Evolutionary conservation across 192 early-diverging fungal genomes (phyloP).

Genomic region (Backusella luteola): DNA sequence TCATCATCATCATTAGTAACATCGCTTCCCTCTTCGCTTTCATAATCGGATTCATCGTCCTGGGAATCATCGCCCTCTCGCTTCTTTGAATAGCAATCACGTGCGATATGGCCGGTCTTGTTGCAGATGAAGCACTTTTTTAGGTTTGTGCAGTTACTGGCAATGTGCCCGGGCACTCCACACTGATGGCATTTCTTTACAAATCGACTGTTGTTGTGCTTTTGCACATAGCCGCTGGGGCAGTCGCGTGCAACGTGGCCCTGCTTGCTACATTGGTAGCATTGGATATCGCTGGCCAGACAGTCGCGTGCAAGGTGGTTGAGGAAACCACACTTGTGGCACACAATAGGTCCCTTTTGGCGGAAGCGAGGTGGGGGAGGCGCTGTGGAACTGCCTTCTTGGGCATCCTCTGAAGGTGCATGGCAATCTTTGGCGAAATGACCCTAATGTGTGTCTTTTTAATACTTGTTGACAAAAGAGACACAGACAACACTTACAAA

Average conservation of each 20-base stretch:
- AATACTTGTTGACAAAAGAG: neutral
- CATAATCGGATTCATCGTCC: neutral
- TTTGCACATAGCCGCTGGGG: slow-evolving; percentile 29
- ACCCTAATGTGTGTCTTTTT: slow-evolving; percentile 32
- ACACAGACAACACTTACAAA: slow-evolving; percentile 37
- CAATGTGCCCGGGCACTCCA: slow-evolving; percentile 50
- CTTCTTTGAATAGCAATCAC: slow-evolving; percentile 11
- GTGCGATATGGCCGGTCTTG: slow-evolving; percentile 3
- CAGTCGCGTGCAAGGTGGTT: slow-evolving; percentile 58
- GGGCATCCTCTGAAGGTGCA: neutral
- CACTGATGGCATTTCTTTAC: slow-evolving; percentile 56
- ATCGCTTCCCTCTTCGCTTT: neutral
- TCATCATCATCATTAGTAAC: neutral
- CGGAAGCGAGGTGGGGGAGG: neutral
- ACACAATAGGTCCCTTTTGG: slow-evolving; percentile 31
- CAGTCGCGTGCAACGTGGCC: slow-evolving; percentile 45
- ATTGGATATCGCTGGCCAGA: slow-evolving; percentile 50
- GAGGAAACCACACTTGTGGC: slow-evolving; percentile 49
- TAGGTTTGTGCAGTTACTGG: neutral
- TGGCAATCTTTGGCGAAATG: slow-evolving; percentile 52
- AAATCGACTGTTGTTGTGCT: slow-evolving; percentile 37
- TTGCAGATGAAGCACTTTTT: neutral
- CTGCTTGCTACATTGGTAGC: slow-evolving; percentile 53
- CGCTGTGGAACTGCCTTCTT: neutral
- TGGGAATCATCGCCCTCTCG: neutral